A percentile compares a stretch with the other conserved stretches of the same genome.
phyloP scores from a whole-genome alignment of 441 rosid species.

The Flueggea neowawraea region DNA sequence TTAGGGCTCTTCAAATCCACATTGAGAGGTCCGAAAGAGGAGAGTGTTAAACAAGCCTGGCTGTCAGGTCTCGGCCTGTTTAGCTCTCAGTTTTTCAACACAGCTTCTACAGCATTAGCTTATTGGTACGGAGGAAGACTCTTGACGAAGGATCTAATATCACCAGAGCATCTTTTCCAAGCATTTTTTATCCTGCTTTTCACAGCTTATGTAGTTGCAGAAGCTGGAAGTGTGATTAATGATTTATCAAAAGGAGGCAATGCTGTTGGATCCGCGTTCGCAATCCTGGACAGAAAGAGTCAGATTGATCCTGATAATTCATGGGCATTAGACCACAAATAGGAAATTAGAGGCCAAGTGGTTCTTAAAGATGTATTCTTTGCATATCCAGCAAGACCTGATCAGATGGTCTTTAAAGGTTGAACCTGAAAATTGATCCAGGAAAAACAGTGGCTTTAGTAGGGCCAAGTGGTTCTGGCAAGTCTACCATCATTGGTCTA shows the following conservation, averaged over 20 bases:
- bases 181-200: slow-evolving; percentile 51
- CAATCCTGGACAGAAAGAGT: slow-evolving; percentile 40
- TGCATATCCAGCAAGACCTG: slow-evolving; percentile 46
- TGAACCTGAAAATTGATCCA: slow-evolving; percentile 40
- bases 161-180: slow-evolving; percentile 50
- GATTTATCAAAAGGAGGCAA: slow-evolving; percentile 50
- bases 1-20: slow-evolving; percentile 46
- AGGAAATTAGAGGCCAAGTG: slow-evolving; percentile 26
- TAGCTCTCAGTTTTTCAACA: slow-evolving; percentile 57
- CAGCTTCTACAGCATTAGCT: slow-evolving; percentile 53
- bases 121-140: slow-evolving; percentile 72
- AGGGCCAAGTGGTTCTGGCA: slow-evolving; percentile 56
- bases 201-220: slow-evolving; percentile 55
- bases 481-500: slow-evolving; percentile 44
- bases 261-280: slow-evolving; percentile 37
- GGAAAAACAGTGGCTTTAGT: slow-evolving; percentile 45
- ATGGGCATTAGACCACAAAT: slow-evolving; percentile 16
- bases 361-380: slow-evolving; percentile 46
- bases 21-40: slow-evolving; percentile 54
- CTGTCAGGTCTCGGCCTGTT: slow-evolving; percentile 58
- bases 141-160: slow-evolving; percentile 25
- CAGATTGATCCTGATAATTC: slow-evolving; percentile 40
- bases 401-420: slow-evolving; percentile 38
- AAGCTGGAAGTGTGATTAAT: slow-evolving; percentile 54
- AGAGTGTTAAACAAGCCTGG: slow-evolving; percentile 51